Conservation (phyloP, 2,329 filamentous ascomycete species). For the Ophiostoma triangulosporum region DNA sequence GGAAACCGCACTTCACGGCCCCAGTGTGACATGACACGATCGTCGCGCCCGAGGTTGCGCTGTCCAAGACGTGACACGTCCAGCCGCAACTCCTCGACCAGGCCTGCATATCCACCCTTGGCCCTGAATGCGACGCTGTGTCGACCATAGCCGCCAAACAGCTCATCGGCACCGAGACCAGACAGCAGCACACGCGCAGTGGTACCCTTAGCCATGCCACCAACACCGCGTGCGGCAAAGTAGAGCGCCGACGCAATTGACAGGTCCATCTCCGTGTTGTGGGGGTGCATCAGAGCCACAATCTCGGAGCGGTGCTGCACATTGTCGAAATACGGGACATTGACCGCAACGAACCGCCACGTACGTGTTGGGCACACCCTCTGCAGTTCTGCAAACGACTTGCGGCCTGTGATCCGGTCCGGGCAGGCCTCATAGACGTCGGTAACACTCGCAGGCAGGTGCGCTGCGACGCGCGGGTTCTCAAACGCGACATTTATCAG, state of each 20-base stretch:
- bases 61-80: conserved; percentile 79
- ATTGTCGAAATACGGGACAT: conserved; percentile 70
- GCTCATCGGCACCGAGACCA: conserved; percentile 86
- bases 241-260: conserved; percentile 92
- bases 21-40: conserved; percentile 83
- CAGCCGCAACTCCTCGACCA: conserved; percentile 70
- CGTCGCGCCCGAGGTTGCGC: conserved; percentile 89
- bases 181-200: conserved; percentile 74
- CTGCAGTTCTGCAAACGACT: conserved; percentile 63
- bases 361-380: conserved; percentile 51
- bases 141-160: conserved; percentile 85
- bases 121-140: conserved; percentile 60
- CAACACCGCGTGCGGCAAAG: conserved; percentile 65
- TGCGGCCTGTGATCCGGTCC: conserved; percentile 75
- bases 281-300: conserved; percentile 70
- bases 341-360: conserved; percentile 75
- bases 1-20: conserved; percentile 81
- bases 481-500: conserved; percentile 94
- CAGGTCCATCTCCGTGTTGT: conserved; percentile 97
- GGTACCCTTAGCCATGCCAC: neutral
- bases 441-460: conserved; percentile 23
- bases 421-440: conserved; percentile 69
- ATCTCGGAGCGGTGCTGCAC: conserved; percentile 54
- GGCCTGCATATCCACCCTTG: conserved; percentile 51
- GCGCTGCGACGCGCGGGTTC: conserved; percentile 62